phyloP scores from a whole-genome alignment of 306 rosid genomes.

The Dalbergia cochinchinensis region DNA sequence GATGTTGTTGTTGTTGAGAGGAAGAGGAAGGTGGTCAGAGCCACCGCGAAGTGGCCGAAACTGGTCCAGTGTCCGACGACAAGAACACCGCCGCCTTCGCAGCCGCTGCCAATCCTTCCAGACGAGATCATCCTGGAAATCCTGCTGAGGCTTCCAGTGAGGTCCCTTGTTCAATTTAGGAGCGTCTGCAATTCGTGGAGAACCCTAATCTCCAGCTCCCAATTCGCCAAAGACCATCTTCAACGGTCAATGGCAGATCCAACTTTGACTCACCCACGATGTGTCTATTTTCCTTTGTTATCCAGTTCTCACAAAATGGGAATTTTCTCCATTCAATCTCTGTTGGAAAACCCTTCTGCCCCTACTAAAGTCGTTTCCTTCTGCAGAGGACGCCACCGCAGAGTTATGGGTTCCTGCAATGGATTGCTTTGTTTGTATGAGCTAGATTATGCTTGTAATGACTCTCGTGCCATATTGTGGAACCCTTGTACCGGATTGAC shows the following conservation, averaged over 20 bases:
- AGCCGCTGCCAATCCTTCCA: not conserved
- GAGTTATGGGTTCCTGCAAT: constrained; percentile 35
- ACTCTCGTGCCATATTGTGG: constrained; percentile 17
- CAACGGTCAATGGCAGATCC: not conserved
- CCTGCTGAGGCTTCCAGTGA: constrained; percentile 29
- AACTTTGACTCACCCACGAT: not conserved
- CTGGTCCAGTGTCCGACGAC: not conserved
- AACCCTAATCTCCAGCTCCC: constrained; percentile 32
- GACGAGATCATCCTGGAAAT: constrained; percentile 34
- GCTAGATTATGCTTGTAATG: not conserved
- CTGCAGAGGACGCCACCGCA: not conserved
- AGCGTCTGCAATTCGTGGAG: constrained; percentile 44
- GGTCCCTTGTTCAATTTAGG: not conserved
- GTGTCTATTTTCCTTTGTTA: not conserved
- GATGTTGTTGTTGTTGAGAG: not conserved
- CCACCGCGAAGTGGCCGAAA: not conserved
- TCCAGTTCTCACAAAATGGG: not conserved
- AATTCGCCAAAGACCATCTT: constrained; percentile 41
- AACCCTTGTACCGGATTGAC: constrained; percentile 32
- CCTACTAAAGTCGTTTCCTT: not conserved
- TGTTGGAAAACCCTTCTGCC: not conserved
- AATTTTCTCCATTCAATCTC: not conserved
- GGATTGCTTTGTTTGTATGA: constrained; percentile 29
- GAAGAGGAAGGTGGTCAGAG: not conserved
- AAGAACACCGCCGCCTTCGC: not conserved